Conservation (phyloP, 176 grass and related monocot species). For the Eleusine coracana region DNA sequence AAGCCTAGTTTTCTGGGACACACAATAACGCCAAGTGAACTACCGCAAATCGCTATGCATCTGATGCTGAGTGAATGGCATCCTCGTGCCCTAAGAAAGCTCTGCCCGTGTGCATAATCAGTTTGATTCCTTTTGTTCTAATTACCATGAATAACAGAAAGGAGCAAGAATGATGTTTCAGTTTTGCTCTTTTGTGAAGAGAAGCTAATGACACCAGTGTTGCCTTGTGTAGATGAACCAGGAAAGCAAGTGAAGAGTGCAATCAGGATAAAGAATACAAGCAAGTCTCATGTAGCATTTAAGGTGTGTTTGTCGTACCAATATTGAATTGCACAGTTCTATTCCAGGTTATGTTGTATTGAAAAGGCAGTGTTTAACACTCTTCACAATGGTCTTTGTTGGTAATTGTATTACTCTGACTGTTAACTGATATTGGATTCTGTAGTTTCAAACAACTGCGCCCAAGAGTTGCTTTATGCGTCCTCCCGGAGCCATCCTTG, state of each 20-base stretch:
- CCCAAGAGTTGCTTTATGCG: conserved; percentile 99
- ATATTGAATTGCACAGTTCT: conserved; percentile 27
- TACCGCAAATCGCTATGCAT: not conserved
- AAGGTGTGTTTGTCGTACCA: conserved; percentile 61
- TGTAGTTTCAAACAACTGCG: conserved; percentile 98
- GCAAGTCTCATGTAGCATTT: conserved; percentile 93
- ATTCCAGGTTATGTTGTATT: conserved; percentile 2
- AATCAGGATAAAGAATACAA: conserved; percentile 95
- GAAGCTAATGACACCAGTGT: conserved; percentile 25
- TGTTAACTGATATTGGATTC: conserved; percentile 40
- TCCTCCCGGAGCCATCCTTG: conserved; percentile 93
- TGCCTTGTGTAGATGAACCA: conserved; percentile 79
- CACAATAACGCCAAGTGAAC: not conserved
- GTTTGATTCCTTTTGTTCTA: not conserved
- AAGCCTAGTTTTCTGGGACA: not conserved
- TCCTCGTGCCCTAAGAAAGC: not conserved
- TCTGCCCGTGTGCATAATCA: not conserved
- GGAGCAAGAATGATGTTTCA: not conserved
- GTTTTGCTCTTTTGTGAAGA: conserved; percentile 25
- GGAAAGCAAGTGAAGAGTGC: conserved; percentile 95
- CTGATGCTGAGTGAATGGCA: not conserved
- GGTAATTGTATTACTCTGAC: conserved; percentile 27
- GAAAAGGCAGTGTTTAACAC: conserved; percentile 14
- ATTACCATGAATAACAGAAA: conserved; percentile 1
- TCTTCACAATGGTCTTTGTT: conserved; percentile 16